phyloP scores from a whole-genome alignment of 1,139 yeast species.

The Geotrichum fermentans region DNA sequence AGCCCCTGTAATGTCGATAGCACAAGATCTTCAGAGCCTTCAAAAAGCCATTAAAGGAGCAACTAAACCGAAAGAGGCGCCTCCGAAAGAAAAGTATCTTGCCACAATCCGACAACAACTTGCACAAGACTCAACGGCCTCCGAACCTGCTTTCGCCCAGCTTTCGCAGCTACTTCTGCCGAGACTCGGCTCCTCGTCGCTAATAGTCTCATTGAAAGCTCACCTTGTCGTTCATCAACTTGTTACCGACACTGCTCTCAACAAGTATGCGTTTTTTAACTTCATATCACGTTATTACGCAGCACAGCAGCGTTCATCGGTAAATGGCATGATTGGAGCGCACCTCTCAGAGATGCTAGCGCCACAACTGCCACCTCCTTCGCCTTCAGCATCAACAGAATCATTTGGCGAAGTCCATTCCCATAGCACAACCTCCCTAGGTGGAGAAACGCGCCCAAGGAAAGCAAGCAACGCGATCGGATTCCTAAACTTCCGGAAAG shows the following conservation, averaged over 20 bases:
- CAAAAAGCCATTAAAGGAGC: constrained; percentile 24
- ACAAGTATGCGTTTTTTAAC: constrained; percentile 18
- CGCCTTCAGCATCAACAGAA: background rate
- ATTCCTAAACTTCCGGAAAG: background rate
- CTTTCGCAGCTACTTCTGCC: constrained; percentile 21
- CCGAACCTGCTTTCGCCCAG: constrained; percentile 19
- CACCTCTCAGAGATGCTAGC: background rate
- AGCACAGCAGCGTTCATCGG: constrained; percentile 19
- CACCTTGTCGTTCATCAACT: constrained; percentile 28
- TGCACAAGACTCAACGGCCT: constrained; percentile 16
- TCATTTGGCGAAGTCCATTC: no score
- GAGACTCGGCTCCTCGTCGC: constrained; percentile 19
- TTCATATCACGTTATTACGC: constrained; percentile 14
- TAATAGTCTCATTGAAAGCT: constrained; percentile 25
- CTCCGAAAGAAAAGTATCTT: constrained; percentile 25
- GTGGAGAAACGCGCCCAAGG: background rate
- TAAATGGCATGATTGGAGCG: constrained; percentile 13
- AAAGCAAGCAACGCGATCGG: background rate
- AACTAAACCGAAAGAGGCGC: constrained; percentile 25
- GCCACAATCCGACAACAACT: constrained; percentile 21
- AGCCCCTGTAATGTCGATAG: no score
- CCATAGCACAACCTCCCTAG: background rate
- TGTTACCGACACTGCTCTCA: constrained; percentile 23
- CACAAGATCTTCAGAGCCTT: no score
- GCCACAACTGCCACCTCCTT: background rate